Evolutionary conservation across 2,329 filamentous ascomycete species (phyloP).

Genomic region (Hypoxylon sp.): DNA sequence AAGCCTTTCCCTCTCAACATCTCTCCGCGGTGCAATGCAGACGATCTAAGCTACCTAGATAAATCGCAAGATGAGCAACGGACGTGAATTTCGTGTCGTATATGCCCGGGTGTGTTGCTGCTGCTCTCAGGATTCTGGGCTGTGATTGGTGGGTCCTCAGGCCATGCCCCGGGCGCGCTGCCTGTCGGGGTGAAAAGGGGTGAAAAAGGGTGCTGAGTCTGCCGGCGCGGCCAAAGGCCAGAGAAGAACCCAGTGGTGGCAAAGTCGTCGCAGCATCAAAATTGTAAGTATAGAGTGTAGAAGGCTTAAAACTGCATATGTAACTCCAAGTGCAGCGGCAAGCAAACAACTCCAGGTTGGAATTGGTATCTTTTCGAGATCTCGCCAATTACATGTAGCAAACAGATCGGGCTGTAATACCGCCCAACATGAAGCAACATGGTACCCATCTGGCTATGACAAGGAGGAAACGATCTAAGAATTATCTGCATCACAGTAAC

Average conservation of each 20-base stretch:
- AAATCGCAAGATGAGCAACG: too few relatives aligned
- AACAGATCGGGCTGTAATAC: not conserved
- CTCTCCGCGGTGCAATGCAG: too few relatives aligned
- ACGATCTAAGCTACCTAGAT: too few relatives aligned
- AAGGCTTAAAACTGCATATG: not conserved
- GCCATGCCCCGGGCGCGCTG: constrained; percentile 9
- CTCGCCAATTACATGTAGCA: too few relatives aligned
- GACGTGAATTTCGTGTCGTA: constrained; percentile 43
- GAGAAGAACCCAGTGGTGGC: constrained; percentile 17
- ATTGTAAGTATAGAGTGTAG: not conserved
- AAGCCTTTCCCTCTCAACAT: too few relatives aligned
- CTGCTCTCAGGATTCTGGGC: constrained; percentile 9
- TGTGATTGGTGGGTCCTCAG: not conserved
- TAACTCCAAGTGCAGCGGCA: not conserved
- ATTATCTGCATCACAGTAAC: constrained; percentile 3
- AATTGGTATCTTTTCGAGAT: too few relatives aligned
- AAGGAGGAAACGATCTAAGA: not conserved
- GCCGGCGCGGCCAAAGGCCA: constrained; percentile 7
- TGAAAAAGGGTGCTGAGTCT: constrained; percentile 11
- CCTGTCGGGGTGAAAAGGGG: constrained; percentile 20
- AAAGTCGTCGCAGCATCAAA: constrained; percentile 40
- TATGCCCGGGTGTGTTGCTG: constrained; percentile 22
- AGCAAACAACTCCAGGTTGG: not conserved
- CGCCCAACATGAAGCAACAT: not conserved
- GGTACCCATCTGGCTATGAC: not conserved